These are phyloP conservation scores for Zygosaccharomyces siamensis DNA, from an alignment of 805 yeast genomes.

Conservation along the genomic window DNA sequence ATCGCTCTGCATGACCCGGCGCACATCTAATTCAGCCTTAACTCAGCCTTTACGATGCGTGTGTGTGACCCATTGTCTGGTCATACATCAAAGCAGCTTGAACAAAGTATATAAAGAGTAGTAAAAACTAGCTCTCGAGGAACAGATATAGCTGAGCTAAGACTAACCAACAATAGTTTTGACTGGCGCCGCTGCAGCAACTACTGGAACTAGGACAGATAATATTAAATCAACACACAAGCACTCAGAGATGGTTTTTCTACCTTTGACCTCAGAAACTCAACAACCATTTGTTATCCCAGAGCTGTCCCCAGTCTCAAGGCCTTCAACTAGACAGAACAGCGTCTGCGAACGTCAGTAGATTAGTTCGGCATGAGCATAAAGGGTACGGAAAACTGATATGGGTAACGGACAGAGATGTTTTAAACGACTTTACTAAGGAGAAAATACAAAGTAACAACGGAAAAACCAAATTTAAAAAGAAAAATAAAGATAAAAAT, in stretches of 20 bases:
- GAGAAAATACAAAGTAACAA: too few relatives aligned
- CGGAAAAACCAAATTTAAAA: too few relatives aligned
- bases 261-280: slow-evolving; percentile 51
- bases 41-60: neutral
- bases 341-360: slow-evolving; percentile 10
- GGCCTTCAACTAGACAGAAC: slow-evolving; percentile 32
- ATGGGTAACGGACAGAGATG: neutral
- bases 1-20: neutral
- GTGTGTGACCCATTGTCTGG: neutral
- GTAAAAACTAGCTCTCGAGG: neutral
- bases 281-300: slow-evolving; percentile 64
- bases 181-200: too few relatives aligned
- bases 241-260: slow-evolving; percentile 37
- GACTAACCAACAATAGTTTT: too few relatives aligned
- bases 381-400: neutral
- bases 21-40: neutral
- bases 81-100: neutral
- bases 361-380: neutral
- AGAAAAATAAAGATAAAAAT: too few relatives aligned
- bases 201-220: neutral
- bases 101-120: neutral
- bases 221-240: slow-evolving; percentile 9
- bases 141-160: too few relatives aligned
- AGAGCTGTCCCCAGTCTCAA: slow-evolving; percentile 53
- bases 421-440: too few relatives aligned